Evolutionary conservation across 495 filamentous ascomycete species (phyloP), one percentile per base, ranked within the genome.

Genomic region (Trypethelium eluteriae): DNA sequence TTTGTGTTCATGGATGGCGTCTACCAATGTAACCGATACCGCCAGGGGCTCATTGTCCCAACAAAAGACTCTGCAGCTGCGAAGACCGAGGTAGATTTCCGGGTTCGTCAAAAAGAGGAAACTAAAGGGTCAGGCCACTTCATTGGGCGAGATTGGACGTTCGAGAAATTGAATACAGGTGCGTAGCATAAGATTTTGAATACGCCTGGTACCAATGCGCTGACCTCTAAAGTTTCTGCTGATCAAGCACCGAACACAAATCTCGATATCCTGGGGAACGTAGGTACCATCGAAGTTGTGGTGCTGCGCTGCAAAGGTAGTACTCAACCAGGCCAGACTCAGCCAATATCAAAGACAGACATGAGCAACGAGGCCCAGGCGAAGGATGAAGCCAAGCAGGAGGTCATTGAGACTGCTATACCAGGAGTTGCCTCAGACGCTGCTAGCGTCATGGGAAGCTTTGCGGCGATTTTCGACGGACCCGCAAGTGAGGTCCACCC

Each of bases 11-110:
- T 82, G 38, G 81, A 83, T 64, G 81, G 81, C 41, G 67, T 74
- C 46, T 80, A 80, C 64, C 80, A 83, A 66, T 79, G 77, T 72
- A 83, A 83, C 69, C 81, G 81, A 49, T 79, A 81, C 65, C 71
- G 74, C 4, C 68, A 64, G 9, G 69, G 72, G n/a, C 64, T 83
- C n/a, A 68, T 71, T 32, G 65, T 73, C 25, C 73, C 74, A 2
- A 59, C 44, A 16, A 65, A 68, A n/a, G 64, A 36, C n/a, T 65
- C 65, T 2, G 18, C 63, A 35, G 63, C 36, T 12, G 62, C 53
- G 12, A 56, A 74, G 14, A 70, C 70, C 10, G 69, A 78, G 63
- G 64, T 79, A 41, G 74, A 81, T 64, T 79, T 83, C 62, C 64
- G 64, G 16, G 70, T 81, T 1, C 73, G 79, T 7, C 79, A 81